Percentiles rank a stretch among this genome's conserved stretches.
Conservation (phyloP, 2,329 filamentous ascomycete genomes). For the Epichloe brachyelytri region DNA sequence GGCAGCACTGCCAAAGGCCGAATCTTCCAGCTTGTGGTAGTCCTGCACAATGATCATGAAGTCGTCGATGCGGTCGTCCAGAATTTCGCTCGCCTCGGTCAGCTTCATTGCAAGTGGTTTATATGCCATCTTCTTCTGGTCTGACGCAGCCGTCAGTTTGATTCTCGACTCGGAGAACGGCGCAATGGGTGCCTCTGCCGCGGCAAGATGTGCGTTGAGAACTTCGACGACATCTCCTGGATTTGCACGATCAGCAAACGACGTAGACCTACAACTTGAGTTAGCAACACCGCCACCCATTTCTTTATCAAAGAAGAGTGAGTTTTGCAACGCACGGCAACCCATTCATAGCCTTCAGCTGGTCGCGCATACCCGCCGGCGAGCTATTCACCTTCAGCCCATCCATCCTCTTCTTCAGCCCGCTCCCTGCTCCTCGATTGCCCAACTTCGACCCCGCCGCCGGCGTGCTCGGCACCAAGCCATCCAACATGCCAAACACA, state of each 20-base stretch:
- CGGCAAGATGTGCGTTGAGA: slow-evolving; percentile 61
- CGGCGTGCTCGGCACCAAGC: slow-evolving; percentile 53
- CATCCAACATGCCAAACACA: slow-evolving; percentile 75
- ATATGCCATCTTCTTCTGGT: slow-evolving; percentile 82
- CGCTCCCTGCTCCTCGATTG: slow-evolving; percentile 16
- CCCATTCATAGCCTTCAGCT: slow-evolving; percentile 19
- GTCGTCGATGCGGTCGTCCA: slow-evolving; percentile 91
- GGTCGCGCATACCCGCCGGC: slow-evolving; percentile 21
- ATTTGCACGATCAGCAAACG: slow-evolving; percentile 64
- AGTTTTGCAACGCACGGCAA: slow-evolving; percentile 13
- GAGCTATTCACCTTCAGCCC: slow-evolving; percentile 20
- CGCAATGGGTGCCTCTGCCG: slow-evolving; percentile 56
- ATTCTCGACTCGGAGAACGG: slow-evolving; percentile 66
- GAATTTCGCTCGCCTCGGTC: slow-evolving; percentile 79
- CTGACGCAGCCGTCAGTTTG: slow-evolving; percentile 73
- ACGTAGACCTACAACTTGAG: slow-evolving; percentile 11
- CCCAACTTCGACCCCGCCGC: slow-evolving; percentile 31
- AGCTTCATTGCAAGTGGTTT: slow-evolving; percentile 92
- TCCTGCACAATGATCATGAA: slow-evolving; percentile 64
- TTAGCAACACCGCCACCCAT: background rate
- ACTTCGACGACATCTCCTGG: slow-evolving; percentile 73
- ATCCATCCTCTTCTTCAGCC: slow-evolving; percentile 20
- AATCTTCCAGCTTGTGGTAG: slow-evolving; percentile 62
- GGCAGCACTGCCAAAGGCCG: slow-evolving; percentile 76
- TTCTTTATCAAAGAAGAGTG: background rate